Percentiles rank a stretch among this genome's conserved stretches.
Conservation (phyloP, 2,329 filamentous ascomycete genomes). For the Venturia pyrina region DNA sequence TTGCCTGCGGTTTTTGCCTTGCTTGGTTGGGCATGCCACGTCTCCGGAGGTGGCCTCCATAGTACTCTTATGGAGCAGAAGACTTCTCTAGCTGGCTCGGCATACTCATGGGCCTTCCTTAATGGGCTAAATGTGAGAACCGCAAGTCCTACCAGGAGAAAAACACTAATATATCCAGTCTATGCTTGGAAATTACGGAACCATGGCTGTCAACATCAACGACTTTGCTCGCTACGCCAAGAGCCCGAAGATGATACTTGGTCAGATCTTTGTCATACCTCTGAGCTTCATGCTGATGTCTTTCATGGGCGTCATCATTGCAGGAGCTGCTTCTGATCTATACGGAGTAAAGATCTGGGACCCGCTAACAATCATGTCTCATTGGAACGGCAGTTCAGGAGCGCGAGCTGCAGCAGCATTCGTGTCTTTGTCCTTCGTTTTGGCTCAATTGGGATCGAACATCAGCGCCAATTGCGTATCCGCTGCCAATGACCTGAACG, state of each 20-base stretch:
- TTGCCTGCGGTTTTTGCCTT: slow-evolving; percentile 11
- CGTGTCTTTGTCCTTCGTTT: slow-evolving; percentile 19
- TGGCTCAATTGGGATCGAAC: slow-evolving; percentile 20
- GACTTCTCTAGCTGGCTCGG: not conserved
- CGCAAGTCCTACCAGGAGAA: slow-evolving; percentile 18
- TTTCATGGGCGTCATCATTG: slow-evolving; percentile 19
- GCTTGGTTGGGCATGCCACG: slow-evolving; percentile 7
- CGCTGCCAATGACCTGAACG: slow-evolving; percentile 31
- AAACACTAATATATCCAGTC: slow-evolving; percentile 10
- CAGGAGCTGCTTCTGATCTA: slow-evolving; percentile 17
- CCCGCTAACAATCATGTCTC: slow-evolving; percentile 14
- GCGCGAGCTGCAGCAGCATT: slow-evolving; percentile 20
- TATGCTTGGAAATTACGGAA: slow-evolving; percentile 12
- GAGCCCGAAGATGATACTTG: slow-evolving; percentile 16
- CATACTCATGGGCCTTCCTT: slow-evolving; percentile 12
- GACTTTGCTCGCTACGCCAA: slow-evolving; percentile 17
- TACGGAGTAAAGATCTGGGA: slow-evolving; percentile 19
- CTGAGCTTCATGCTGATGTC: slow-evolving; percentile 18
- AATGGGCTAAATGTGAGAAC: slow-evolving; percentile 15
- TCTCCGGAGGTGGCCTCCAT: slow-evolving; percentile 12
- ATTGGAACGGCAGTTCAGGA: slow-evolving; percentile 16
- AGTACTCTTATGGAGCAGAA: slow-evolving; percentile 17
- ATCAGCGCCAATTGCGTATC: slow-evolving; percentile 21
- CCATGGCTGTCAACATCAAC: slow-evolving; percentile 8
- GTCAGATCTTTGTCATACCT: slow-evolving; percentile 18